Base-by-base conservation (phyloP, 345 rosid genomes). In the Euphorbia lathyris region DNA sequence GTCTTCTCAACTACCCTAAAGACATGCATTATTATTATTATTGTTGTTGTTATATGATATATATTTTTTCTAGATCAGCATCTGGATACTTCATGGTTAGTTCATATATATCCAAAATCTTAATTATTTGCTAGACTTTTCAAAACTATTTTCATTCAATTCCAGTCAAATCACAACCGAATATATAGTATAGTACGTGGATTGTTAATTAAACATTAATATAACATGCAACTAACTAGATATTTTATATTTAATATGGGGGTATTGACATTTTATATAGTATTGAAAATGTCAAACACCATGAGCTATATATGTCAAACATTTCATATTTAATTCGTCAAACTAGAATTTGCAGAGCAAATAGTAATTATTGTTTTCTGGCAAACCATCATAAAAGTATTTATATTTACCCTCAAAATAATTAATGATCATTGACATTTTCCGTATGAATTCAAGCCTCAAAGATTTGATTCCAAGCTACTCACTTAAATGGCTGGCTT, bases 391-490 rank as follows among this genome's bases (percentile, higher is more conserved):
- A 51, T 32, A 30, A 51, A 40, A n/a, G n/a, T n/a, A n/a, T n/a
- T 34, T 23, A 47, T 51, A 51, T 22, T 55, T 55, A 55, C 13
- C 29, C 14, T 55, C 58, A 9, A 55, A 55, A 19, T 30, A 40
- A 2, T 9, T n/a, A 14, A 9, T 17, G n/a, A 68, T 69, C 56
- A 29, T 43, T 69, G 72, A 58, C 72, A 58, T 71, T 52, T 71
- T 19, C 58, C 34, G 17, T 25, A 20, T 40, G 34, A 42, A 16
- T 25, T 52, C 51, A 26, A 9, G 23, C 23, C 40, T 63, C 29
- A 3, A 3, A 42, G 61, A 53, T 63, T 52, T 38, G 20, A 71
- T 19, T 20, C 56, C 42, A 32, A 34, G 38, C 38, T 34, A 34
- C 7, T 22, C 25, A 14, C 4, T 32, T 61, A 14, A 69, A 16